Evolutionary conservation across 805 yeast species (phyloP), one percentile per base, ranked within the genome.

Genomic region (Saccharomycopsis sp.): DNA sequence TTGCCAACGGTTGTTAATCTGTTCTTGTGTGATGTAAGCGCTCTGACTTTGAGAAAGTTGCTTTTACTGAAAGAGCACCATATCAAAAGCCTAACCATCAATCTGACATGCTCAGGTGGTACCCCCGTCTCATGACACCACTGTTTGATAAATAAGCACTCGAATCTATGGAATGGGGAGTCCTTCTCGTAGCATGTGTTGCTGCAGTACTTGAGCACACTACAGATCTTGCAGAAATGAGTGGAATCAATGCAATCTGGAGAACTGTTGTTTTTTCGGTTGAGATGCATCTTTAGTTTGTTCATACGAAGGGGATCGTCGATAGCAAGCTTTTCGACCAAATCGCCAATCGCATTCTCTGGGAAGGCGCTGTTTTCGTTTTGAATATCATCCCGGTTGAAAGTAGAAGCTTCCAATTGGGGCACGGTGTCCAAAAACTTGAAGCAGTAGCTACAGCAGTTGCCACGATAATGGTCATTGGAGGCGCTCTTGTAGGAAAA

Each of bases 11-110:
- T 6, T 17, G 30, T 15, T 10, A 25, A 9, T 9, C 27, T n/a
- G 35, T 20, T 17, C 10, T 30, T 16, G 29, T 42, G 46, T n/a
- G 39, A 30, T 9, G 46, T 39, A 13, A 42, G 34, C 9, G 32
- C 20, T 13, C 17, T 34, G 5, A 42, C 17, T 25, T 22, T 34
- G n/a, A 22, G 20, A 34, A 19, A 34, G 22, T 38, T 38, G 16
- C n/a, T 16, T 9, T 42, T 35, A n/a, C 29, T n/a, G 12, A 30
- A 17, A 8, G 39, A 26, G 16, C 42, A 33, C 27, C 30, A 42
- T 18, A 38, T 33, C 17, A 42, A 20, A 25, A 42, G 13, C 23
- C 46, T 32, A 19, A 42, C 30, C 27, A 42, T 22, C 27, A 27
- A n/a, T 19, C 43, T 25, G 10, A n/a, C 37, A 4, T 18, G n/a